phyloP scores from a whole-genome alignment of 2,329 filamentous ascomycete species.

The Scedosporium aurantiacum region DNA sequence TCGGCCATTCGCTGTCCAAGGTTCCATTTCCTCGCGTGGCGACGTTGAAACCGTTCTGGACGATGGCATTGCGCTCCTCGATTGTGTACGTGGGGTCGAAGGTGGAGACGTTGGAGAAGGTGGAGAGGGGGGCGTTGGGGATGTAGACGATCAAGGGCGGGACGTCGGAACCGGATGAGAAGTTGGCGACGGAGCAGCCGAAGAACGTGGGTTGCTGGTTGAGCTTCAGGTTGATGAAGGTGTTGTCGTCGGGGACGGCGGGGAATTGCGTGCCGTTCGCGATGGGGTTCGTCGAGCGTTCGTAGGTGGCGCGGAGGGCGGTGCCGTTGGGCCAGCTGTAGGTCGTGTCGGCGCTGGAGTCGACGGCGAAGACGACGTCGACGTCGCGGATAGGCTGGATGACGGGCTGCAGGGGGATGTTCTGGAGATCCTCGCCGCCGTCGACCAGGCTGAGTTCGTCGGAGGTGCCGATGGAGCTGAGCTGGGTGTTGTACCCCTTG shows the following conservation, averaged over 20 bases:
- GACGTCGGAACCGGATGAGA: constrained; percentile 35
- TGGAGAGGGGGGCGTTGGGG: constrained; percentile 72
- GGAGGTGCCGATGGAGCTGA: constrained; percentile 31
- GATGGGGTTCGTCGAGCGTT: constrained; percentile 35
- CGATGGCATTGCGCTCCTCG: constrained; percentile 62
- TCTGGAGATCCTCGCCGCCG: constrained; percentile 69
- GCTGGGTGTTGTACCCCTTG: constrained; percentile 35
- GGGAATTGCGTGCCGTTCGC: constrained; percentile 48
- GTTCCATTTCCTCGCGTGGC: constrained; percentile 77
- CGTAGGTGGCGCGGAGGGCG: constrained; percentile 45
- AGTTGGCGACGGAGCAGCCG: constrained; percentile 47
- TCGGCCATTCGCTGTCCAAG: constrained; percentile 60
- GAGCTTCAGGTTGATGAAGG: constrained; percentile 46
- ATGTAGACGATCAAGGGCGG: constrained; percentile 76
- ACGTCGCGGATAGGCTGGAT: constrained; percentile 37
- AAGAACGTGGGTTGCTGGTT: constrained; percentile 53
- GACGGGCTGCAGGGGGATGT: constrained; percentile 64
- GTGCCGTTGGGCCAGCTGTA: constrained; percentile 50
- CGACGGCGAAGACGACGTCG: constrained; percentile 54
- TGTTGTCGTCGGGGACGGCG: constrained; percentile 40
- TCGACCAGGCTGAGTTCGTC: constrained; percentile 62
- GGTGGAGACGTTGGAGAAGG: constrained; percentile 68
- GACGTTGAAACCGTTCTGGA: constrained; percentile 75
- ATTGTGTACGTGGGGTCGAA: constrained; percentile 56
- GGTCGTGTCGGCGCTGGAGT: constrained; percentile 51